These are phyloP conservation scores for Solanum etuberosum DNA, from an alignment of 257 asterid genomes.

Conservation along the genomic window DNA sequence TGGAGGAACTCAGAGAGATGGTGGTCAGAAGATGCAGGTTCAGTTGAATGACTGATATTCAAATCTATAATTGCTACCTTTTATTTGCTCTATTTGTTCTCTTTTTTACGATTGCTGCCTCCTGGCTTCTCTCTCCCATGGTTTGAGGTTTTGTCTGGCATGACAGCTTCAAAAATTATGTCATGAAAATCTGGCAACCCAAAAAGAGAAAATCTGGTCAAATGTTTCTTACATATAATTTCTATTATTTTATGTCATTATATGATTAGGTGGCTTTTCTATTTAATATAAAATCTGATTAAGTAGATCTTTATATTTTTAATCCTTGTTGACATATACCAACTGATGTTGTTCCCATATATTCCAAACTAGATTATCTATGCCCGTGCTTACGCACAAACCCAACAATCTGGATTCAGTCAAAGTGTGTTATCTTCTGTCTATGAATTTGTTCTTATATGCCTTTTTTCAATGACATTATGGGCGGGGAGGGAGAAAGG, in stretches of 20 bases:
- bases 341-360: background rate
- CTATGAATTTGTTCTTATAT: background rate
- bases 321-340: background rate
- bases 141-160: background rate
- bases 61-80: background rate
- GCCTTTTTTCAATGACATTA: background rate
- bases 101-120: background rate
- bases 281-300: background rate
- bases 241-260: background rate
- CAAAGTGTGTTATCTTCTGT: background rate
- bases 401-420: background rate
- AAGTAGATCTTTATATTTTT: background rate
- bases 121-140: background rate
- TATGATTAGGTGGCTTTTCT: background rate
- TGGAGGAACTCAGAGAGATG: conserved; percentile 73
- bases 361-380: background rate
- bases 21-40: conserved; percentile 82
- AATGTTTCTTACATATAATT: background rate
- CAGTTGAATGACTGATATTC: conserved; percentile 6
- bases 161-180: background rate
- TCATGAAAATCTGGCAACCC: background rate
- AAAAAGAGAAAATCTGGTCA: background rate
- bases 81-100: background rate
- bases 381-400: background rate
- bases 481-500: background rate